phyloP scores from a whole-genome alignment of 805 yeast genomes.

The Yarrowia sp. region DNA sequence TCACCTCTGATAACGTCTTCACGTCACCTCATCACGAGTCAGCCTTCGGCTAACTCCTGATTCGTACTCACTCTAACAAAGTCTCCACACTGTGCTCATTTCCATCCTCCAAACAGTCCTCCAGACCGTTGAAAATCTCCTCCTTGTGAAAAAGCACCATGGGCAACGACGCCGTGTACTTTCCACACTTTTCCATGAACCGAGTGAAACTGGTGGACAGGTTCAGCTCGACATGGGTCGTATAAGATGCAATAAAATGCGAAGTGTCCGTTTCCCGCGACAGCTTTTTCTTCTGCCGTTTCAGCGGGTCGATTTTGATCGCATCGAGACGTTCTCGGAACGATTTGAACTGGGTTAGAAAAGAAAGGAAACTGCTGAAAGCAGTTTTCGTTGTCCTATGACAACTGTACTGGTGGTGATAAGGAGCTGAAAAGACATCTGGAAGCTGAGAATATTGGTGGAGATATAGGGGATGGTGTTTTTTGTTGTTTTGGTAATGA shows the following conservation, averaged over 20 bases:
- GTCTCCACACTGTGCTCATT: slow-evolving; percentile 79
- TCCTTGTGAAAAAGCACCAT: slow-evolving; percentile 71
- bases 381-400: too few species aligned
- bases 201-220: slow-evolving; percentile 66
- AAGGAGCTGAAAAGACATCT: too few species aligned
- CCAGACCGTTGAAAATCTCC: slow-evolving; percentile 54
- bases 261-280: slow-evolving; percentile 44
- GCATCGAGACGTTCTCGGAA: slow-evolving; percentile 82
- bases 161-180: slow-evolving; percentile 65
- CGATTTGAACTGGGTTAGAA: slow-evolving; percentile 35
- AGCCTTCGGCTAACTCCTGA: too few species aligned
- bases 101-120: slow-evolving; percentile 46
- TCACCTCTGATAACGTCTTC: too few species aligned
- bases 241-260: slow-evolving; percentile 71
- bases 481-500: too few species aligned
- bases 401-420: too few species aligned
- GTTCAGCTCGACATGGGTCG: slow-evolving; percentile 86
- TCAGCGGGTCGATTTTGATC: slow-evolving; percentile 72
- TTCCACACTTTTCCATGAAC: slow-evolving; percentile 55
- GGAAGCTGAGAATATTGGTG: too few species aligned
- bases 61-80: slow-evolving; percentile 51
- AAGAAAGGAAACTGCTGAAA: too few species aligned
- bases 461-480: too few species aligned
- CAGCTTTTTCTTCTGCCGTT: slow-evolving; percentile 32
- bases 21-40: too few species aligned